Percentiles rank a stretch among this genome's conserved stretches.
Conservation (phyloP, 2,329 filamentous ascomycete species). For the Rhynchosporium secalis region DNA sequence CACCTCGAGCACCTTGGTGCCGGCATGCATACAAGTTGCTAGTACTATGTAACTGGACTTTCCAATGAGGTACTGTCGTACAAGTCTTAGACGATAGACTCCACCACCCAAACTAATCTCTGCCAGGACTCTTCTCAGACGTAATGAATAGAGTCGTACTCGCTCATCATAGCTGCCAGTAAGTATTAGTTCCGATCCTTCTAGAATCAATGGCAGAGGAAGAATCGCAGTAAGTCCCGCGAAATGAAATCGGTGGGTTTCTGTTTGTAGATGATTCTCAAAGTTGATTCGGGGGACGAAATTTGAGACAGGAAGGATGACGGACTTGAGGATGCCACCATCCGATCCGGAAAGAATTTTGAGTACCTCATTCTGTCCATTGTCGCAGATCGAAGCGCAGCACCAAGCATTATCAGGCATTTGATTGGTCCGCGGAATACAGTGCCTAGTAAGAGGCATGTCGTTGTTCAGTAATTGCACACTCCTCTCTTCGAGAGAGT, state of each 20-base stretch:
- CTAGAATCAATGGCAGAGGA: constrained; percentile 53
- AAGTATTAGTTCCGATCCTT: constrained; percentile 57
- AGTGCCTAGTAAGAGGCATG: constrained; percentile 22
- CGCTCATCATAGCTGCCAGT: constrained; percentile 93
- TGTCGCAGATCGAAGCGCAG: constrained; percentile 54
- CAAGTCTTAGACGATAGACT: constrained; percentile 82
- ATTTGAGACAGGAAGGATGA: background rate
- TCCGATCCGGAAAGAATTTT: constrained; percentile 70
- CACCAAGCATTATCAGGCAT: constrained; percentile 59
- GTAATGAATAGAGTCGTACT: constrained; percentile 63
- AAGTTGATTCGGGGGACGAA: background rate
- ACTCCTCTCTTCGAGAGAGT: constrained; percentile 20
- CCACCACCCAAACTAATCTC: constrained; percentile 71
- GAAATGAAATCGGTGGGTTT: constrained; percentile 49
- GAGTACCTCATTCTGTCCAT: background rate
- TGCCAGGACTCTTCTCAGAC: constrained; percentile 45
- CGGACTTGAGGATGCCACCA: constrained; percentile 47
- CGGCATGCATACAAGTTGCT: constrained; percentile 93
- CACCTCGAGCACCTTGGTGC: constrained; percentile 64
- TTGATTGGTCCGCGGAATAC: constrained; percentile 41
- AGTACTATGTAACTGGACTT: constrained; percentile 54
- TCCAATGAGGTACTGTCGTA: constrained; percentile 40
- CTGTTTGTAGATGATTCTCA: background rate
- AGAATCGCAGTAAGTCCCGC: constrained; percentile 88
- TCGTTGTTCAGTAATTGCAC: constrained; percentile 23